Evolutionary conservation across 129 eudicot species (phyloP).

Genomic region (carrot (Daucus carota)): DNA sequence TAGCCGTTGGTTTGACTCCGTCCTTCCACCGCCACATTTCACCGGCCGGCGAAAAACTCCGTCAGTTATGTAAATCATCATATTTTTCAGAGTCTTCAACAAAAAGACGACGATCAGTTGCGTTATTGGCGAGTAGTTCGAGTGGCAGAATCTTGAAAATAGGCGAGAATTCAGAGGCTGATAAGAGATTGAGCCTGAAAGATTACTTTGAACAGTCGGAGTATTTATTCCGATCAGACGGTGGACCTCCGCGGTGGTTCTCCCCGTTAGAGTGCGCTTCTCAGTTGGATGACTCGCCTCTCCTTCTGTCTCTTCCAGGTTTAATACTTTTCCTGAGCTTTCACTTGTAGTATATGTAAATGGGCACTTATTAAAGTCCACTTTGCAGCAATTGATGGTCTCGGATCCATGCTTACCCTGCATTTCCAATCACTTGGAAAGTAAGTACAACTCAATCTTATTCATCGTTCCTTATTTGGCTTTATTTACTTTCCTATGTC

Average conservation of each 20-base stretch:
- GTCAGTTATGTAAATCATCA: too few species aligned
- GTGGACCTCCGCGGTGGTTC: slow-evolving; percentile 92
- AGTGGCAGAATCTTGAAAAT: too few species aligned
- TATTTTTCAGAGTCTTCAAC: too few species aligned
- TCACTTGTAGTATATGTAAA: background rate
- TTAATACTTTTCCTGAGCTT: background rate
- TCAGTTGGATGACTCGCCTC: slow-evolving; percentile 45
- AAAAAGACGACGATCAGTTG: background rate
- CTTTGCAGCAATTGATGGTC: slow-evolving; percentile 57
- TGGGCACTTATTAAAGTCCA: background rate
- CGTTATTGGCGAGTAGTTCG: background rate
- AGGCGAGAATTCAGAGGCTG: too few species aligned
- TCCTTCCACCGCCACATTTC: background rate
- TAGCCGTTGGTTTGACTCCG: background rate
- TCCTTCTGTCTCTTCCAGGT: slow-evolving; percentile 67
- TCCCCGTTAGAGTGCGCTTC: slow-evolving; percentile 48
- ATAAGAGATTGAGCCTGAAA: slow-evolving; percentile 8
- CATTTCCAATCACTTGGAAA: slow-evolving; percentile 56
- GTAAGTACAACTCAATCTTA: slow-evolving; percentile 26
- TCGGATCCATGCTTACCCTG: slow-evolving; percentile 55
- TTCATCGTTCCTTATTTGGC: background rate
- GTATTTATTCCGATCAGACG: slow-evolving; percentile 31
- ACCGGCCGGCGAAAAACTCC: background rate
- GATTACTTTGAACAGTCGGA: slow-evolving; percentile 32
- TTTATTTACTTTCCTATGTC: background rate